Percentiles rank a stretch among this genome's conserved stretches.
Evolutionary conservation across 805 yeast species (phyloP).

Genomic region (Spathaspora sp.): DNA sequence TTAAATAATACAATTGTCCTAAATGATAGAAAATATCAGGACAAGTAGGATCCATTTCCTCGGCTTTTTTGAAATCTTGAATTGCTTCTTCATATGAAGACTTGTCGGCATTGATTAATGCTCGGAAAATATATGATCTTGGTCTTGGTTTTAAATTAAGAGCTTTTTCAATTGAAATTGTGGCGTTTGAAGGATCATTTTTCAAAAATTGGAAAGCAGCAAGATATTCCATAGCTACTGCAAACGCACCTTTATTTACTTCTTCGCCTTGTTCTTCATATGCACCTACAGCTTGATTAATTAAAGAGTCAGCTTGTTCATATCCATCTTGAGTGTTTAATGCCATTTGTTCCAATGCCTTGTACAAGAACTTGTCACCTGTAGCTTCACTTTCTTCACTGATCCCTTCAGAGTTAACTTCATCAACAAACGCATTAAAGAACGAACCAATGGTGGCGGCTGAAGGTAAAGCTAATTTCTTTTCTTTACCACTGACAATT

Average conservation of each 20-base stretch:
- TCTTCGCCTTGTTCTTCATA: constrained; percentile 33
- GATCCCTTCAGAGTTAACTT: constrained; percentile 46
- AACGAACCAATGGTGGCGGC: constrained; percentile 81
- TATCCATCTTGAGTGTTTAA: constrained; percentile 55
- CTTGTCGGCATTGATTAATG: constrained; percentile 78
- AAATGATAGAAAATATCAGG: constrained; percentile 90
- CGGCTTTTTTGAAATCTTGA: constrained; percentile 68
- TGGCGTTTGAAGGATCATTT: constrained; percentile 64
- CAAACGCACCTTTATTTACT: constrained; percentile 28
- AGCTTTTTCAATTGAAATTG: constrained; percentile 61
- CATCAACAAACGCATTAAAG: constrained; percentile 77
- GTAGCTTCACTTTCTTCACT: constrained; percentile 47
- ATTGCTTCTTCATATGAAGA: constrained; percentile 58
- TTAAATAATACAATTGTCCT: constrained; percentile 86
- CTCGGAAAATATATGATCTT: constrained; percentile 78
- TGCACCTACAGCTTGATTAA: constrained; percentile 56
- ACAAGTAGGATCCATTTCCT: constrained; percentile 60
- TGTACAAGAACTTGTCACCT: constrained; percentile 61
- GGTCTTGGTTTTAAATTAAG: constrained; percentile 69
- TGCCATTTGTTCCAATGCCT: constrained; percentile 57
- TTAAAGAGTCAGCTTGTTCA: constrained; percentile 54
- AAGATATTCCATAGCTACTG: constrained; percentile 74
- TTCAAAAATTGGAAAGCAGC: constrained; percentile 84
- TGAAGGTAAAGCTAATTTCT: constrained; percentile 64
- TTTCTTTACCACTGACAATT: constrained; percentile 59